A percentile compares a stretch with the other conserved stretches of the same genome.
These are phyloP conservation scores for Daldinia vernicosa DNA, from an alignment of 495 filamentous ascomycete species.

Conservation along the genomic window DNA sequence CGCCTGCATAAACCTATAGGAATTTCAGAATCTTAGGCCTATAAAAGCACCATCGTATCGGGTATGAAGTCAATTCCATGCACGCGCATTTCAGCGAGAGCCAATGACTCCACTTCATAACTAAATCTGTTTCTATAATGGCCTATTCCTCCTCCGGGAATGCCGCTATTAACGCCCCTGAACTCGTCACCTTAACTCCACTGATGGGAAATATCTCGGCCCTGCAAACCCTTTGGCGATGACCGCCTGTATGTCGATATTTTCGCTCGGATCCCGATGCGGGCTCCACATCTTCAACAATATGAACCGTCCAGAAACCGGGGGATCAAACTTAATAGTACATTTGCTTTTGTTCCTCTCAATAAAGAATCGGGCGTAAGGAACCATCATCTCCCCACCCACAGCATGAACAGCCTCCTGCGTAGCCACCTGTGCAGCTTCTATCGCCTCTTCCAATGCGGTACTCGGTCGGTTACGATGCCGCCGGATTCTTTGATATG, in stretches of 20 bases:
- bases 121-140: conserved; percentile 11
- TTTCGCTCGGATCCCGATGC: conserved; percentile 60
- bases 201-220: conserved; percentile 76
- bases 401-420: conserved; percentile 65
- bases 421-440: conserved; percentile 62
- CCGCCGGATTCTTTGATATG: conserved; percentile 28
- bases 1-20: not conserved
- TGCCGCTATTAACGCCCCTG: not conserved
- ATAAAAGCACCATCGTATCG: not conserved
- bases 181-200: conserved; percentile 54
- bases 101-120: not conserved
- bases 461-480: conserved; percentile 49
- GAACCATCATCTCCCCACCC: conserved; percentile 66
- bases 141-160: conserved; percentile 1
- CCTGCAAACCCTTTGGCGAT: conserved; percentile 83
- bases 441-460: conserved; percentile 58
- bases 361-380: conserved; percentile 82
- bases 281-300: conserved; percentile 89
- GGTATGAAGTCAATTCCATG: not conserved
- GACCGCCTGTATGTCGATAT: conserved; percentile 88
- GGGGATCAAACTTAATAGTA: conserved; percentile 87
- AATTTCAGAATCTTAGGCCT: not conserved
- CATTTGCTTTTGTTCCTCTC: conserved; percentile 81
- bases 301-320: conserved; percentile 82
- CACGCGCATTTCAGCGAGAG: not conserved